Percentiles rank a stretch among this genome's conserved stretches.
Evolutionary conservation across 345 rosid species (phyloP).

Genomic region (Geranium rotundifolium): DNA sequence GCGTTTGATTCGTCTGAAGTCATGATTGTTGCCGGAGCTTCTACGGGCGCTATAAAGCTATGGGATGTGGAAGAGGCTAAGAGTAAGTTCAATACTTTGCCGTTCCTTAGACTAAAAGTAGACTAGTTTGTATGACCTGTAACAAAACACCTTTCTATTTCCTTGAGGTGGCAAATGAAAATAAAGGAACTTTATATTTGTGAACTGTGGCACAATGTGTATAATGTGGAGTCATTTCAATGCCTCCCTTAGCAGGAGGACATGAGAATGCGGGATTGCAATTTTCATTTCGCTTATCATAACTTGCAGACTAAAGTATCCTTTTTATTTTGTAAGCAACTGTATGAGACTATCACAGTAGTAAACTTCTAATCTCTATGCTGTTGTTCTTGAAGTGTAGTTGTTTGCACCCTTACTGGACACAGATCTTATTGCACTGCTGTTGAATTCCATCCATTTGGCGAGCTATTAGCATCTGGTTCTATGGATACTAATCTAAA

Average conservation of each 20-base stretch:
- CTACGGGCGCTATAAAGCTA: slow-evolving; percentile 58
- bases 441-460: slow-evolving; percentile 93
- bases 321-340: background rate
- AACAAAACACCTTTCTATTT: background rate
- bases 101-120: slow-evolving; percentile 1
- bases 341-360: background rate
- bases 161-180: background rate
- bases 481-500: slow-evolving; percentile 66
- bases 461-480: slow-evolving; percentile 96
- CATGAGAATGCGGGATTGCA: too few relatives aligned
- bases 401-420: slow-evolving; percentile 93
- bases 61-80: slow-evolving; percentile 81
- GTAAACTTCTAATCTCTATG: slow-evolving; percentile 26
- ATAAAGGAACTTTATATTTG: background rate
- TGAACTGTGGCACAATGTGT: background rate
- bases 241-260: background rate
- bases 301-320: too few relatives aligned
- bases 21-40: slow-evolving; percentile 61
- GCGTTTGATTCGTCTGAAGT: slow-evolving; percentile 56
- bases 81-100: slow-evolving; percentile 33
- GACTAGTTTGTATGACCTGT: background rate
- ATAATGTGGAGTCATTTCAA: background rate
- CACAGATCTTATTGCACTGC: slow-evolving; percentile 89
- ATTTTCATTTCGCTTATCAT: too few relatives aligned
- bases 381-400: slow-evolving; percentile 87